phyloP scores from a whole-genome alignment of 2,329 filamentous ascomycete species.

The Cytospora leucostoma region DNA sequence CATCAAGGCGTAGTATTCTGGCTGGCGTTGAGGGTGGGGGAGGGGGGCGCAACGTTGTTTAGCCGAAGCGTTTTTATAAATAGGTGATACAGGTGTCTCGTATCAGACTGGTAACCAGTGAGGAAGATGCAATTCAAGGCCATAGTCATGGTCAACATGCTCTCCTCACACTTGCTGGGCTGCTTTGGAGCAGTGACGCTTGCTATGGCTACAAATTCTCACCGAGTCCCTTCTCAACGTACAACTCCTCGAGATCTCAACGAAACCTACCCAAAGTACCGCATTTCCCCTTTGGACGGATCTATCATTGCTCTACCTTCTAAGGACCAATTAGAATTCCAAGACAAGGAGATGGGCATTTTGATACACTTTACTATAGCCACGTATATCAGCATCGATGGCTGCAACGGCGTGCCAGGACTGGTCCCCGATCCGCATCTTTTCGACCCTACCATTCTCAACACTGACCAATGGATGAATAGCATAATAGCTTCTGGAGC shows the following conservation, averaged over 20 bases:
- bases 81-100: background rate
- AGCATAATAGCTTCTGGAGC: constrained; percentile 33
- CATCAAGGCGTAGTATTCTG: background rate
- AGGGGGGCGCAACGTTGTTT: too few relatives aligned
- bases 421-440: constrained; percentile 31
- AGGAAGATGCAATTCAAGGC: background rate
- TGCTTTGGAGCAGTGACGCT: background rate
- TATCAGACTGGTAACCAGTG: background rate
- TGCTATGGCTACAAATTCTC: background rate
- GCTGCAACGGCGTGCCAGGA: constrained; percentile 33
- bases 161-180: background rate
- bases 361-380: constrained; percentile 35
- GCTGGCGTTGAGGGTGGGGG: too few relatives aligned
- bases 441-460: constrained; percentile 31
- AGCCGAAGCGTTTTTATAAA: background rate
- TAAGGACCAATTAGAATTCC: constrained; percentile 32
- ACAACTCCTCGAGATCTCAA: constrained; percentile 6
- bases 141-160: background rate
- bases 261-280: constrained; percentile 23
- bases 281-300: constrained; percentile 33
- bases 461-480: constrained; percentile 37
- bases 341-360: constrained; percentile 34
- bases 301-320: constrained; percentile 34
- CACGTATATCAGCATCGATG: constrained; percentile 33
- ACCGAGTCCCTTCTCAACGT: background rate